Evolutionary conservation across 1,284 basidiomycete genomes (phyloP), one percentile per base, ranked within the genome.

Genomic region (Marasmius sp.): DNA sequence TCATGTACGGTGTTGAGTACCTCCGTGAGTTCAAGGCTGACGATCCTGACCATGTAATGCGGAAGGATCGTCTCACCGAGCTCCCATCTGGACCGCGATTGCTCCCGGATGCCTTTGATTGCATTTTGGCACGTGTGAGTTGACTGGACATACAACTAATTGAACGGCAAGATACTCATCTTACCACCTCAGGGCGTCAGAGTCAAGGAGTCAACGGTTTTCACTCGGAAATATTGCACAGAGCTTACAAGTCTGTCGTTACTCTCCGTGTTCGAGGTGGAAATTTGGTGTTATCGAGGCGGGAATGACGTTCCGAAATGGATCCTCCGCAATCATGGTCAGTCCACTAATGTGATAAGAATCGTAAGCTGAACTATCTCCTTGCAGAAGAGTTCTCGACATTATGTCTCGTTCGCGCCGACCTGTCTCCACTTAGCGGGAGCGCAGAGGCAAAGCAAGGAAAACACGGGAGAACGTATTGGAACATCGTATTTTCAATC

Each of bases 1-100:
- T 87, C 71, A 86, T 91, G 83, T 92, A 92, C 68, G 90, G 90
- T 18, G 89, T 92, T 52, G 89, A 92, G 70, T 92, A 85, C 69
- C 75, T 91, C 20, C 82, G 89, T 9, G 86, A 89, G 65, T 85
- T 82, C 68, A 83, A 92, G 69, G 74, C 80, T 2, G 78, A 78
- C 43, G 86, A 92, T 70, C 79, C 82, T 16, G 89, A 91, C 58
- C 90, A 92, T 68, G 71, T 85, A 50, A 74, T 82, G 2, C 80
- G 90, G 61, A 81, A 82, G 68, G 84, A 86, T 60, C 79, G 86
- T 47, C 77, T 92, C 39, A 88, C 88, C 65, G 88, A 91, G 68
- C 77, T 92, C 59, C 89, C 89, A 1, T 89, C 87, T 27, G 90
- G 89, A 8, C 90, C 89, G 6, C 86, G 81, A 65, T 76, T 90